phyloP scores from a whole-genome alignment of 2,329 filamentous ascomycete species.

The Pseudogymnoascus sp. region DNA sequence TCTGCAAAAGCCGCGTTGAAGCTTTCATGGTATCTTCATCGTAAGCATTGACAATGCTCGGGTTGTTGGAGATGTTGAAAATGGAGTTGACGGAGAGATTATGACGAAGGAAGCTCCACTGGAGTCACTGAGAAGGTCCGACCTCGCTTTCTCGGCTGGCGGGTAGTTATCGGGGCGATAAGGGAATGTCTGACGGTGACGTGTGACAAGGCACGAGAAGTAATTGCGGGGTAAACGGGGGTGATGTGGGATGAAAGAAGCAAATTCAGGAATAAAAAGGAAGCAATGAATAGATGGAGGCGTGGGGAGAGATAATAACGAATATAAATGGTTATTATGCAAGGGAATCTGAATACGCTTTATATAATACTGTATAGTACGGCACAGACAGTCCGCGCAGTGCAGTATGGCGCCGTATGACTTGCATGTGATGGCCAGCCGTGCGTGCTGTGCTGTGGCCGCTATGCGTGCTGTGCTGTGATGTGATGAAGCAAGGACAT shows the following conservation, averaged over 20 bases:
- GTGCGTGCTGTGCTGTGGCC: background rate
- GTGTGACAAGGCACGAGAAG: background rate
- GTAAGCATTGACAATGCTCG: conserved; percentile 3
- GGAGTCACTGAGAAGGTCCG: background rate
- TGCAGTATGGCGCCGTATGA: background rate
- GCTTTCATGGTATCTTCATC: conserved; percentile 43
- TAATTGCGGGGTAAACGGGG: background rate
- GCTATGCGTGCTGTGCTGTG: background rate
- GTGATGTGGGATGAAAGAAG: background rate
- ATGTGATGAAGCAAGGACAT: background rate
- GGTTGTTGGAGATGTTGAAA: background rate
- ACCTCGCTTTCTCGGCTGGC: conserved; percentile 3
- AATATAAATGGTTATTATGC: background rate
- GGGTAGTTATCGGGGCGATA: background rate
- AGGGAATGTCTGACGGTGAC: background rate
- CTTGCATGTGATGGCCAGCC: background rate
- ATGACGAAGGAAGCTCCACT: background rate
- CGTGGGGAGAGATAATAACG: background rate
- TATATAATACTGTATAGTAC: background rate
- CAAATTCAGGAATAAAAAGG: background rate
- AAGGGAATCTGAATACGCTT: background rate
- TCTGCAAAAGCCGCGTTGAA: conserved; percentile 34
- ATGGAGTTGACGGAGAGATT: background rate
- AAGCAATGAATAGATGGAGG: background rate
- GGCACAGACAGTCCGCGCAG: background rate